These are phyloP conservation scores for Coffea eugenioides DNA, from an alignment of 257 asterid species.

Conservation along the genomic window DNA sequence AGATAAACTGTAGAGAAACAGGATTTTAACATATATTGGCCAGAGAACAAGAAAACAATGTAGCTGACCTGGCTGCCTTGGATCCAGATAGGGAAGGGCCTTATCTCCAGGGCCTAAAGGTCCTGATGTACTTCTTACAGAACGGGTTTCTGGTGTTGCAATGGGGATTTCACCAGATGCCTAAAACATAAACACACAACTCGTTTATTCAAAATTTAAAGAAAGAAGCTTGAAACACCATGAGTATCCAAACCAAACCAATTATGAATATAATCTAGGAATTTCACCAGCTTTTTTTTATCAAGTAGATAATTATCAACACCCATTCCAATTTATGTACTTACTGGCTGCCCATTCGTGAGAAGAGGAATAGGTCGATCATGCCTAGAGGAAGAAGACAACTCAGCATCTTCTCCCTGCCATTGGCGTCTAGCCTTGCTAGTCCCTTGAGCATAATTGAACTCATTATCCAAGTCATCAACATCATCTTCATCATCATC, in stretches of 20 bases:
- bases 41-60: neutral
- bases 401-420: constrained; percentile 75
- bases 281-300: neutral
- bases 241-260: neutral
- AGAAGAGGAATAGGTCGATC: constrained; percentile 90
- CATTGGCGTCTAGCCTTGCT: constrained; percentile 71
- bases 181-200: constrained; percentile 25
- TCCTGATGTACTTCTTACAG: constrained; percentile 91
- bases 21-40: neutral
- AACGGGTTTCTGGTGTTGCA: constrained; percentile 68
- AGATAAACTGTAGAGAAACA: neutral
- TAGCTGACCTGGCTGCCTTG: constrained; percentile 79
- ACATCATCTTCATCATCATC: constrained; percentile 86
- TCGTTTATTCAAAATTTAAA: neutral
- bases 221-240: neutral
- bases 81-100: constrained; percentile 82
- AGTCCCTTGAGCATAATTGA: constrained; percentile 57
- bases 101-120: constrained; percentile 94
- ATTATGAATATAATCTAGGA: neutral
- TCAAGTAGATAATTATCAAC: neutral
- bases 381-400: constrained; percentile 80
- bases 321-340: constrained; percentile 21
- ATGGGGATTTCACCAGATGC: constrained; percentile 83
- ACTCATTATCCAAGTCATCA: constrained; percentile 84
- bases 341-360: constrained; percentile 76